phyloP scores from a whole-genome alignment of 2,329 filamentous ascomycete genomes.

The Seiridium unicorne region DNA sequence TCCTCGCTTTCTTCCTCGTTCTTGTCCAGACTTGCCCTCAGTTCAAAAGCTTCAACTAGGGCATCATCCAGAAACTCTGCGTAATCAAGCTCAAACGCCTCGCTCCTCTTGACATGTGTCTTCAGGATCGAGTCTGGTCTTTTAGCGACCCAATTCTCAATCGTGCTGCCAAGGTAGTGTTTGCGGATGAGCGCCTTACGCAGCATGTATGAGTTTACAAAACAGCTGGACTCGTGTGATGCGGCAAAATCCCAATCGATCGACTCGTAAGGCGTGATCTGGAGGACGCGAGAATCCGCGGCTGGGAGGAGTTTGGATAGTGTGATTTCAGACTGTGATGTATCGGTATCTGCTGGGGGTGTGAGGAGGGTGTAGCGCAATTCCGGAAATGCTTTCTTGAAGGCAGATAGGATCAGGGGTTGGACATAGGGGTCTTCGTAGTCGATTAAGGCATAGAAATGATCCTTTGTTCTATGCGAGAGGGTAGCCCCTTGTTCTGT shows the following conservation, averaged over 20 bases:
- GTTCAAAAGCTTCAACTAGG: slow-evolving; percentile 83
- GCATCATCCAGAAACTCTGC: slow-evolving; percentile 96
- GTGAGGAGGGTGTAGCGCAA: slow-evolving; percentile 54
- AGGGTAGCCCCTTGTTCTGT: slow-evolving; percentile 14
- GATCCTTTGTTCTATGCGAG: slow-evolving; percentile 25
- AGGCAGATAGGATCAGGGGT: slow-evolving; percentile 74
- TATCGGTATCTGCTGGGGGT: slow-evolving; percentile 24
- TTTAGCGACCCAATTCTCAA: slow-evolving; percentile 84
- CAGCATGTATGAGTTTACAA: slow-evolving; percentile 90
- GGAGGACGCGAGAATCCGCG: slow-evolving; percentile 54
- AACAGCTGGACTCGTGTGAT: slow-evolving; percentile 55
- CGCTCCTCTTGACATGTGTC: slow-evolving; percentile 71
- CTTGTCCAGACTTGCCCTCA: slow-evolving; percentile 72
- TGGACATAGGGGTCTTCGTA: slow-evolving; percentile 91
- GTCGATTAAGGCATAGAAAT: slow-evolving; percentile 70
- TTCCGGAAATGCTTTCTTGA: slow-evolving; percentile 59
- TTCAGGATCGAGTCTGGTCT: slow-evolving; percentile 69
- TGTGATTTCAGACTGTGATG: slow-evolving; percentile 28
- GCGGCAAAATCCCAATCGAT: slow-evolving; percentile 80
- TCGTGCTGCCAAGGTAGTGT: slow-evolving; percentile 84
- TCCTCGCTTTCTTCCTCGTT: slow-evolving; percentile 49
- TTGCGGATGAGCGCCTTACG: slow-evolving; percentile 96
- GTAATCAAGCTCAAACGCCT: slow-evolving; percentile 93
- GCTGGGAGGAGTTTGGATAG: slow-evolving; percentile 34
- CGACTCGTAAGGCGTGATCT: slow-evolving; percentile 83